Evolutionary conservation across 1,284 basidiomycete species (phyloP), one percentile per base, ranked within the genome.

Genomic region (Austroboletus novae-zelandiae): DNA sequence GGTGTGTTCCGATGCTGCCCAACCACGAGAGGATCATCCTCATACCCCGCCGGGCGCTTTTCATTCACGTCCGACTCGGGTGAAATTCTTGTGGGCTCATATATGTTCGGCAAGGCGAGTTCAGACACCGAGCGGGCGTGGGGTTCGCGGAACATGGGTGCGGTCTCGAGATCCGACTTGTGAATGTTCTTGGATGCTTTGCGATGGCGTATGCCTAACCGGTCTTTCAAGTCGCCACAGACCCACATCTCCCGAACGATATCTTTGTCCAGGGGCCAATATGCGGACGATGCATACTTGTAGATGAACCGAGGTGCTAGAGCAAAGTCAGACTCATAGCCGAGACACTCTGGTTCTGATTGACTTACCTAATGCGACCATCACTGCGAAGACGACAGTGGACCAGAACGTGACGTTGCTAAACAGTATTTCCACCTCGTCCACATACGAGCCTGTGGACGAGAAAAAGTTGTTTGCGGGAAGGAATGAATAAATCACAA

Each of bases 181-280:
- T 52, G 60, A 51, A 67, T 70, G 43, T 70, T 70, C 50, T 74
- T 76, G 60, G 64, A 79, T 48, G 58, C 71, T 55, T 75, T 79
- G 46, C 83, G 74, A 61, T 83, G 85, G 40, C 72, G 68, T 49
- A 95, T 79, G 1, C 92, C 92, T 1, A 95, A 77, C 44, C 79
- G 81, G 53, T 90, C 87, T 65, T 95, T 94, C 49, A 95, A 76
- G 61, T 92, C 83, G 5, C 92, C 92, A 44, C 71, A 69, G 7
- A 94, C 87, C 92, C 92, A 95, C 75, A 84, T 86, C 70, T 97
- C 94, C 18, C 94, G 84, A 10, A 97, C 76, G 53, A 96, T 86
- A 61, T 95, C 90, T 66, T 82, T 84, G 73, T 94, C 91, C 15
- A 84, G 73, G 5, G 91, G 90, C 45, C 67, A 71, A 61, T 91